Base-by-base conservation (phyloP, 129 eudicot species). In the Solidago caesia region DNA sequence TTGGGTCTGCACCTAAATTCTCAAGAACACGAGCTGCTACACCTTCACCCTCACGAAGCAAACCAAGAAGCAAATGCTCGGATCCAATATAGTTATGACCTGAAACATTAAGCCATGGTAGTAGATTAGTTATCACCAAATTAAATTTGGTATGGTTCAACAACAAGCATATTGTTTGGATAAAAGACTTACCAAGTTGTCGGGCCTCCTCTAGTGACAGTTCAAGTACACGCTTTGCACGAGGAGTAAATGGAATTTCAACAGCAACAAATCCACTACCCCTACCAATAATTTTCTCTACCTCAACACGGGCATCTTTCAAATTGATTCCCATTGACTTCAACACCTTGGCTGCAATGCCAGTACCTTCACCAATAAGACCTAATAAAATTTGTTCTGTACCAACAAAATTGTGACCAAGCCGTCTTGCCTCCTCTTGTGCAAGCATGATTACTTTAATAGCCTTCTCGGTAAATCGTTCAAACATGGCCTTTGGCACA, bases 11-110 rank as follows among this genome's bases (percentile, higher is more conserved):
- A 72, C 97, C 97, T 67, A 91, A 75, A 51, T 87, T 91, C 71
- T 87, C 97, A 44, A 91, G 87, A 67, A 91, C 96, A 74, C 97
- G 96, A 49, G 96, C 96, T 27, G 97, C 97, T 61, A 92, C 97
- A 80, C 97, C 97, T 72, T 92, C 97, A 82, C 96, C 97, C 82
- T 92, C 96, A 70, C 97, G 91, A 65, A 92, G 93, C 86, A 92
- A 87, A 52, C 97, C 97, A 78, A 92, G 78, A 68, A 92, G 83
- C 80, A 92, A 81, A 79, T 92, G 97, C 84, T 92, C 97, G 6
- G 97, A 89, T 45, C 97, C 97, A 84, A 92, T 92, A 81, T 92
- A 92, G 70, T 87, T 89, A 79, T 92, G 96, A 71, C 97, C 93
- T 91, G 84, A 62, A 83, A 41, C 13, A 33, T 75, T 52, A 44